Base-by-base conservation (phyloP, 495 filamentous ascomycete genomes). In the Neurospora sp. region DNA sequence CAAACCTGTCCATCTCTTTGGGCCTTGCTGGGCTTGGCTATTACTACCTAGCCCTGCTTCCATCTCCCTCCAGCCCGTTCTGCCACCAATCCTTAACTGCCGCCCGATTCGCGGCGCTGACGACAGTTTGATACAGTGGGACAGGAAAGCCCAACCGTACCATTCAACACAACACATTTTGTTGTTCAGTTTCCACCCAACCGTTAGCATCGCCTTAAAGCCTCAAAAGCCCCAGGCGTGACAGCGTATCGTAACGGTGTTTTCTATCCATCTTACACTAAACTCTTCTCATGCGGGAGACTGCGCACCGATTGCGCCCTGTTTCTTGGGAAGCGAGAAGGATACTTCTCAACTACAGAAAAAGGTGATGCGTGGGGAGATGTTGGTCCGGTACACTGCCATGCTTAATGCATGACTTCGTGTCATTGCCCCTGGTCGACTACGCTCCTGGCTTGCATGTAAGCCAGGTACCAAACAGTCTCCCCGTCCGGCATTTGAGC, bases 361-460 rank as follows among this genome's bases (percentile, higher is more conserved):
- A 31, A 27, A 66, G 14, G 22, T 46, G 71, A 37, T 27, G 40
- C 71, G 61, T 40, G 31, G 69, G 70, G 46, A 40, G 69, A 18
- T 68, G 71, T 71, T 75, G 73, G 72, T 69, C 71, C 40, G 71
- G 40, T 42, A 70, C 40, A 69, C 75, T 73, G 75, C 75, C 71
- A 75, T 73, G 75, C 40, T 75, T 61, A 77, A 83, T 85, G 83
- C 83, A 84, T 80, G 82, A 79, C 78, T 81, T 83, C 82, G 82
- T 84, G 82, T 81, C 79, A 75, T 76, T 74, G 76, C 76, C 77
- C 78, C 81, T 77, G 76, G 78, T 83, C 80, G 76, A 61, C 53
- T 20, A 27, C 20, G 46, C 46, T 59, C 48, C 20, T 59, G 27
- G 48, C 48, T 59, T 59, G 48, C 48, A 59, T 59, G 53, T 61